These are phyloP conservation scores for Corylus americana DNA, from an alignment of 306 rosid species.

Conservation along the genomic window DNA sequence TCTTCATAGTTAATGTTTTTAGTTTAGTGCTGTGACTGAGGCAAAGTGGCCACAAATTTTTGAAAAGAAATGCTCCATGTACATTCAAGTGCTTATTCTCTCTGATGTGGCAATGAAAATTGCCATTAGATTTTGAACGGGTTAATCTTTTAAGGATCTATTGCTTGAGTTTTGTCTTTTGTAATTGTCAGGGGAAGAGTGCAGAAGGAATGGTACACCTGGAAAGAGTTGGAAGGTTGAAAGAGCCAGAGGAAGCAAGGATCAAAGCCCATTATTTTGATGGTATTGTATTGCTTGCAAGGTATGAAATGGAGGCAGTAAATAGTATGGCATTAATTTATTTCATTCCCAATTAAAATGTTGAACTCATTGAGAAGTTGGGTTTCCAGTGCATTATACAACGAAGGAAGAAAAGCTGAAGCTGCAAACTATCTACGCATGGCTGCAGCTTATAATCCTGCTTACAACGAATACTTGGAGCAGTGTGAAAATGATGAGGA, in stretches of 20 bases:
- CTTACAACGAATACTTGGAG: slow-evolving; percentile 58
- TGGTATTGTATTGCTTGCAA: slow-evolving; percentile 71
- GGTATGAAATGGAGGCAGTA: slow-evolving; percentile 40
- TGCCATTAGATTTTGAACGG: too few species aligned
- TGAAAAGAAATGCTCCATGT: too few species aligned
- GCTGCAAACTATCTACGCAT: slow-evolving; percentile 74
- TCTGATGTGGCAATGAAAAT: too few species aligned
- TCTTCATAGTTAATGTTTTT: background rate
- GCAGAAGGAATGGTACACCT: slow-evolving; percentile 69
- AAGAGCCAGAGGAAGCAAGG: slow-evolving; percentile 74
- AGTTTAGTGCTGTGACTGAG: background rate
- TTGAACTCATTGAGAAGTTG: slow-evolving; percentile 22
- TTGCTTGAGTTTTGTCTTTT: slow-evolving; percentile 12
- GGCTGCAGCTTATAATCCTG: slow-evolving; percentile 71
- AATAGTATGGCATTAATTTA: background rate
- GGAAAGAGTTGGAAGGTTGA: slow-evolving; percentile 69
- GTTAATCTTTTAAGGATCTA: background rate
- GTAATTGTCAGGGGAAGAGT: slow-evolving; percentile 59
- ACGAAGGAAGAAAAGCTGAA: slow-evolving; percentile 70
- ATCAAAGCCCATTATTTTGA: slow-evolving; percentile 82
- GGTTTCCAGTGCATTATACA: slow-evolving; percentile 61
- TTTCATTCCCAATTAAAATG: slow-evolving; percentile 7
- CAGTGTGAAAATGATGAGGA: slow-evolving; percentile 60
- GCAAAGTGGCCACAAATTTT: too few species aligned
- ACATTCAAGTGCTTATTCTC: too few species aligned